Evolutionary conservation across 73 alveolate species (phyloP).

Genomic region (Stentor coeruleus): DNA sequence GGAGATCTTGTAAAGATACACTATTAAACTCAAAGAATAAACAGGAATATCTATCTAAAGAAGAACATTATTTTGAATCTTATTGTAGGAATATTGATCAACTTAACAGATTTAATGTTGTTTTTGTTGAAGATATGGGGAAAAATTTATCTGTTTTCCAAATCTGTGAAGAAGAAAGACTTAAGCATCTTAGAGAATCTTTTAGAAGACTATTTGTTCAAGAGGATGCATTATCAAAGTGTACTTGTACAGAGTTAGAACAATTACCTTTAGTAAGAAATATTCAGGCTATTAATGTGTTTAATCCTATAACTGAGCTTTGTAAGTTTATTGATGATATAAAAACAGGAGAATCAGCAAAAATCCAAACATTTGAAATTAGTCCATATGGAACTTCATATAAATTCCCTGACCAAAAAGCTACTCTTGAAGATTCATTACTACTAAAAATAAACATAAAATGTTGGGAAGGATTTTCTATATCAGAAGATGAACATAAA

Average conservation of each 20-base stretch:
- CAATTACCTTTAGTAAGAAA: neutral
- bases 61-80: neutral
- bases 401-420: neutral
- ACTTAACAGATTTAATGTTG: neutral
- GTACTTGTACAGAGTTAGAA: neutral
- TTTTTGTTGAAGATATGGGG: neutral
- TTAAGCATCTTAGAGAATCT: conserved; percentile 11
- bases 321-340: neutral
- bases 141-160: neutral
- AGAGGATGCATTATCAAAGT: neutral
- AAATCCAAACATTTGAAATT: neutral
- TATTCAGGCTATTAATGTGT: neutral
- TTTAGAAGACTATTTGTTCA: neutral
- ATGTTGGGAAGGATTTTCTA: neutral
- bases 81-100: neutral
- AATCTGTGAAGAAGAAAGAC: conserved; percentile 18
- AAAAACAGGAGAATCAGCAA: neutral
- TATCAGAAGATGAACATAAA: neutral
- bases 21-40: neutral
- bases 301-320: neutral
- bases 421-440: neutral
- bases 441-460: neutral
- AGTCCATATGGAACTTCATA: neutral
- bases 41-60: neutral
- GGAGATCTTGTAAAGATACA: neutral